Evolutionary conservation across 208 protist species (phyloP).

Genomic region (Leishmania lainsoni): DNA sequence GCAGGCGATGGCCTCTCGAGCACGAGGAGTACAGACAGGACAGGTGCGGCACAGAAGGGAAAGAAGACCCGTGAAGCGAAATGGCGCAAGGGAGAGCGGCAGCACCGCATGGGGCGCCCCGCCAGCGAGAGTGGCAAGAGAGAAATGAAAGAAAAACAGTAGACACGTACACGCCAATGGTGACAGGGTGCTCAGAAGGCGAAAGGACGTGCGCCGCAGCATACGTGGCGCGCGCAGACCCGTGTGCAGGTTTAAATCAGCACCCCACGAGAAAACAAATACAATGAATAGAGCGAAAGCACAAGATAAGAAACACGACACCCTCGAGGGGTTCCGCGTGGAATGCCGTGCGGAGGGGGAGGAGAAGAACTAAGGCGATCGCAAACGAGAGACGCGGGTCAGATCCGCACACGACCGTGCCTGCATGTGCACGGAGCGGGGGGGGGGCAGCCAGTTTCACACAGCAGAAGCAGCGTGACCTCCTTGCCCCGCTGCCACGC

Average conservation of each 20-base stretch:
- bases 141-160: not conserved
- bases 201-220: not conserved
- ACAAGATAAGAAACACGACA: not conserved
- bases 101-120: too few species aligned
- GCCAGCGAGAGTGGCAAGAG: not conserved
- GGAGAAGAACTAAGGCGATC: not conserved
- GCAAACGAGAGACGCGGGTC: not conserved
- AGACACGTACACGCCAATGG: not conserved
- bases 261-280: not conserved
- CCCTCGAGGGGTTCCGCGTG: not conserved
- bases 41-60: not conserved
- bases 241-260: not conserved
- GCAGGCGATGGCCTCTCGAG: not conserved
- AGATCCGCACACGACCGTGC: not conserved
- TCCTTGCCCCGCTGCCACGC: not conserved
- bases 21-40: too few species aligned
- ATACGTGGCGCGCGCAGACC: not conserved
- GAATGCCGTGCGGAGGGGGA: not conserved
- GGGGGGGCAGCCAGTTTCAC: not conserved
- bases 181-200: not conserved
- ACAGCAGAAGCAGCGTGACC: not conserved
- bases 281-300: not conserved
- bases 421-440: not conserved
- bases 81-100: not conserved
- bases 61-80: not conserved